Evolutionary conservation across 1,139 yeast genomes (phyloP).

Genomic region (Oligophagozyma castellii): DNA sequence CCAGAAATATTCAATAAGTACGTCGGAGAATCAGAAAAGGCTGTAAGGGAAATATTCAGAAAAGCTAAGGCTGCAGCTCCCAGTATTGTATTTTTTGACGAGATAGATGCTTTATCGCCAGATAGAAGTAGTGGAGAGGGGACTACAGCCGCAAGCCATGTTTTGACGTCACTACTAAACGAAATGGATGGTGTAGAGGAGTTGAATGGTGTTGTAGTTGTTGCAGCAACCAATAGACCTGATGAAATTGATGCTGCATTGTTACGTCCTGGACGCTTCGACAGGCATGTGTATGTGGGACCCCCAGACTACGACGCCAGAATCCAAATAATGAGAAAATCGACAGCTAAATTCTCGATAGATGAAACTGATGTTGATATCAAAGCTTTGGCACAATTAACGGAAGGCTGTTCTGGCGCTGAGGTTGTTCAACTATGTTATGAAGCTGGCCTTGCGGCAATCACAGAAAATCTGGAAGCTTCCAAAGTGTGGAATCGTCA

Average conservation of each 20-base stretch:
- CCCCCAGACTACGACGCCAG: conserved; percentile 84
- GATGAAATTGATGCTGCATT: conserved; percentile 85
- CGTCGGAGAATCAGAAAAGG: conserved; percentile 87
- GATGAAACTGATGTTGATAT: conserved; percentile 33
- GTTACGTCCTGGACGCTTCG: conserved; percentile 86
- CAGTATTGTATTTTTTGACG: conserved; percentile 85
- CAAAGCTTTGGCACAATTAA: conserved; percentile 40
- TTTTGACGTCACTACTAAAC: conserved; percentile 73
- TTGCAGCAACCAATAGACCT: conserved; percentile 94
- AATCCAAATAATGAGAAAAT: conserved; percentile 56
- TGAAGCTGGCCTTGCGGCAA: conserved; percentile 88
- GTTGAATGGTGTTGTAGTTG: conserved; percentile 77
- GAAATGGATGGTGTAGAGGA: conserved; percentile 97
- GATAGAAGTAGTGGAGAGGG: conserved; percentile 52
- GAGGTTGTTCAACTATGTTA: conserved; percentile 86
- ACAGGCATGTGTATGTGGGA: conserved; percentile 78
- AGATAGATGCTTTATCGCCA: conserved; percentile 81
- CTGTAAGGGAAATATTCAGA: conserved; percentile 76
- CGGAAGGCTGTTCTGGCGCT: conserved; percentile 94
- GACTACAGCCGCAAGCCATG: conserved; percentile 70
- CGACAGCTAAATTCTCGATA: conserved; percentile 41
- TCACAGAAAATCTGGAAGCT: conserved; percentile 59
- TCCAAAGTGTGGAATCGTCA: conserved; percentile 43
- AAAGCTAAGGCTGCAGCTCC: conserved; percentile 93
- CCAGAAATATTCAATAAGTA: conserved; percentile 90